A percentile compares a stretch with the other conserved stretches of the same genome.
These are phyloP conservation scores for Pistacia atlantica DNA, from an alignment of 345 rosid genomes.

Conservation along the genomic window DNA sequence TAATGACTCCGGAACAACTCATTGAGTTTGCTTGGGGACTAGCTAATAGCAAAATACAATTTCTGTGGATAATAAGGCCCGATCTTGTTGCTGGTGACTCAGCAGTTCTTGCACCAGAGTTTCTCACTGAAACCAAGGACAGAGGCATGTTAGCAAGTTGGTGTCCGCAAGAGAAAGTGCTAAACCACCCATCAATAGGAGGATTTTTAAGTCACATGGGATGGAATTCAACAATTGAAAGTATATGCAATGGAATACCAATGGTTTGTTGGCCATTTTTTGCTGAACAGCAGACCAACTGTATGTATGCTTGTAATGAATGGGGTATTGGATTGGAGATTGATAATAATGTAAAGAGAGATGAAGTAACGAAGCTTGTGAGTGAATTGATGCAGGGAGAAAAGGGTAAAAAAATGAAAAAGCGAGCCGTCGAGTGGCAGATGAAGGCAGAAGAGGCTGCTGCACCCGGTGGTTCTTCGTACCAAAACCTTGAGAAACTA, in stretches of 20 bases:
- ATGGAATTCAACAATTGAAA: conserved; percentile 22
- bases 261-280: conserved; percentile 22
- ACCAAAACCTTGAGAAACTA: too few species aligned
- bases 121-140: not conserved
- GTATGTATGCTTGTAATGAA: not conserved
- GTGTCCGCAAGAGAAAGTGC: conserved; percentile 22
- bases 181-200: conserved; percentile 18
- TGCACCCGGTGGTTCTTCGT: not conserved
- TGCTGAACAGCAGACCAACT: not conserved
- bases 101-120: not conserved
- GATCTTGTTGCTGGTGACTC: conserved; percentile 23
- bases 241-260: conserved; percentile 12
- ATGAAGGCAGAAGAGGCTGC: not conserved
- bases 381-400: conserved; percentile 1
- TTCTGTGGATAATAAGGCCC: conserved; percentile 26
- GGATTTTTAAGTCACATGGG: conserved; percentile 15
- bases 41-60: conserved; percentile 21
- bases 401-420: not conserved
- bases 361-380: not conserved
- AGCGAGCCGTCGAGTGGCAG: not conserved
- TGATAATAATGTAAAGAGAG: too few species aligned
- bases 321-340: conserved; percentile 9
- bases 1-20: not conserved
- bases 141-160: conserved; percentile 21
- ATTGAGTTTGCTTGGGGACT: conserved; percentile 27